Evolutionary conservation across 1,284 basidiomycete species (phyloP), one percentile per base, ranked within the genome.

Genomic region (Trametes polyzona): DNA sequence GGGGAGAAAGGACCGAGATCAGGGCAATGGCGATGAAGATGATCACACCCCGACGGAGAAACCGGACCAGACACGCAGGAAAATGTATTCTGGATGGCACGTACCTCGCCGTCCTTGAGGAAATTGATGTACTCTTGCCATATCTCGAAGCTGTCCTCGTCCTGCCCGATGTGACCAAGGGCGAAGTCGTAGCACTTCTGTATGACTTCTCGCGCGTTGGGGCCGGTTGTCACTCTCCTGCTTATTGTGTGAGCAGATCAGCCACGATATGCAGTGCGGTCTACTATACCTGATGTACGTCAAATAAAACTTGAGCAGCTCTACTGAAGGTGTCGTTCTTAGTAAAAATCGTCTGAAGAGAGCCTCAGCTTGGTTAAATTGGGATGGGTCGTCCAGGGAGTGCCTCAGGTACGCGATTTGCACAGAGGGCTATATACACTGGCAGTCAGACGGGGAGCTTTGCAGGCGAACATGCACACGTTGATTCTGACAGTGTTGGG

Each of bases 121-220:
- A 97, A 95, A 57, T 88, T 83, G 67, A 98, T 92, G 74, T 91
- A 90, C 63, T 90, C 83, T 58, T 80, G 77, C 88, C 90, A 87
- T 66, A 95, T 88, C 62, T 88, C 77, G 37, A 87, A 79, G 63
- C 88, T 83, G 65, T 93, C 83, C 67, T 88, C 83, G 77, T 95
- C 85, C 75, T 94, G 88, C 14, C 96, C 96, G 46, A 98, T 88
- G 67, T 95, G 92, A 59, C 86, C 88, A 52, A 98, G 78, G 0
- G 95, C 95, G 69, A 95, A 98, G 68, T 99, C 96, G 73, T 96
- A 99, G 6, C 95, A 93, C 64, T 93, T 90, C 37, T 88, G 86
- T 55, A 99, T 87, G 14, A 84, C 84, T 44, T 91, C 83, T 67
- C 90, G 80, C 63, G 87, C 83, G 58, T 79, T 75, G 21, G 82